These are phyloP conservation scores for Pseudonitzschia delicatissima DNA, from an alignment of 108 stramenopile species.

Conservation along the genomic window DNA sequence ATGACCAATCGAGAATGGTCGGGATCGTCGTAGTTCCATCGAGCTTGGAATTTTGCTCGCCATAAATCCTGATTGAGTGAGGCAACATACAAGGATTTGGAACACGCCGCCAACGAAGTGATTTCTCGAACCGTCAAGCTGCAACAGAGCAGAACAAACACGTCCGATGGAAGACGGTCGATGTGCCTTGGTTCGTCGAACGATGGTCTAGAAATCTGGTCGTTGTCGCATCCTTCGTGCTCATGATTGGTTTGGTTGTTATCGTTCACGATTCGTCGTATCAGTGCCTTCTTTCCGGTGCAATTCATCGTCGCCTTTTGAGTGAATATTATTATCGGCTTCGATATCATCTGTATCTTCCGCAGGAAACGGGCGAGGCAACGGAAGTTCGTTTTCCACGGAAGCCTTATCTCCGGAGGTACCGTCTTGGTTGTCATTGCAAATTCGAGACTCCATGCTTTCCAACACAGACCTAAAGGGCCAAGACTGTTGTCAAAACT, in stretches of 20 bases:
- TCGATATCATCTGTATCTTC: not conserved
- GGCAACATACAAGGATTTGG: constrained; percentile 18
- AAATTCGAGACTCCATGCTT: not conserved
- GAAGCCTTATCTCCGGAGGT: not conserved
- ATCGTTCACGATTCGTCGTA: not conserved
- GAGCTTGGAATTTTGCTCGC: constrained; percentile 43
- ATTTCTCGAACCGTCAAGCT: constrained; percentile 34
- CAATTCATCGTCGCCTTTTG: not conserved
- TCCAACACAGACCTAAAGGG: too few relatives aligned
- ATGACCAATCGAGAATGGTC: constrained; percentile 37
- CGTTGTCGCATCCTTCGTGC: not conserved
- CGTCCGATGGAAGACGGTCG: not conserved
- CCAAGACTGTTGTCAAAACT: too few relatives aligned
- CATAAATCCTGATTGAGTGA: constrained; percentile 32
- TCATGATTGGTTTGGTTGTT: not conserved
- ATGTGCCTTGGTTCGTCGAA: not conserved
- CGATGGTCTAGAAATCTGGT: not conserved
- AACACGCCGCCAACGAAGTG: constrained; percentile 11
- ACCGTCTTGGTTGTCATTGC: not conserved
- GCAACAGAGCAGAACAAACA: constrained; percentile 1
- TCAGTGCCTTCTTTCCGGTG: not conserved
- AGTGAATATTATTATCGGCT: not conserved
- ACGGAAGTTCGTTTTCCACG: not conserved
- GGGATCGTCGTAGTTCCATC: constrained; percentile 42
- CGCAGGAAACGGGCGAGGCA: not conserved